Conservation (phyloP, 345 rosid species). For the Gossypium stocksii region DNA sequence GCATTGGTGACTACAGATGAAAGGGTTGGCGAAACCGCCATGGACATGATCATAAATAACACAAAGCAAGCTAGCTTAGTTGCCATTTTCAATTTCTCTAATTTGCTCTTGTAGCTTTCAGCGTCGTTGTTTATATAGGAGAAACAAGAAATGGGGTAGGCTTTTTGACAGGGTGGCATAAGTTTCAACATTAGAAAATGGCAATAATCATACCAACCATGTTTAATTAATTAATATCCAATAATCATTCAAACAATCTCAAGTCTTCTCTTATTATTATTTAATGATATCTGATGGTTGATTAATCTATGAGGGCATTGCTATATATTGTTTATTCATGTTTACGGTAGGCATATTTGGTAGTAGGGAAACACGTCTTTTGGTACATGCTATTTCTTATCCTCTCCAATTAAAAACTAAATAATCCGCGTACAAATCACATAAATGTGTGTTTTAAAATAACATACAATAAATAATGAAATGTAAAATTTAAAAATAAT, state of each 20-base stretch:
- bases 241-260: conserved; percentile 1
- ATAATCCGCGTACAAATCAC: no score
- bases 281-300: background rate
- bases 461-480: no score
- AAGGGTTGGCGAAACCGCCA: conserved; percentile 18
- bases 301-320: background rate
- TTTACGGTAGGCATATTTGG: background rate
- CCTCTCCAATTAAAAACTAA: no score
- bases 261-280: background rate
- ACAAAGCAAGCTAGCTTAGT: conserved; percentile 8
- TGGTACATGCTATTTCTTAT: no score
- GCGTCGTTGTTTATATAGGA: background rate
- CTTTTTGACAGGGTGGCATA: conserved; percentile 4
- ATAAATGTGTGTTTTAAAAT: no score
- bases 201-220: background rate
- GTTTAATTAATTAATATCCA: background rate
- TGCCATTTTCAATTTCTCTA: conserved; percentile 16
- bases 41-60: conserved; percentile 1
- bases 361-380: no score
- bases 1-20: conserved; percentile 15
- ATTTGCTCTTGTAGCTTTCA: background rate
- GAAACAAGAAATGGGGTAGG: background rate
- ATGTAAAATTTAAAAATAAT: no score
- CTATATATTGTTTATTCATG: background rate
- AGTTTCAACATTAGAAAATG: conserved; percentile 1